Evolutionary conservation across 2,329 filamentous ascomycete species (phyloP).

Genomic region (Fusarium tupiense): DNA sequence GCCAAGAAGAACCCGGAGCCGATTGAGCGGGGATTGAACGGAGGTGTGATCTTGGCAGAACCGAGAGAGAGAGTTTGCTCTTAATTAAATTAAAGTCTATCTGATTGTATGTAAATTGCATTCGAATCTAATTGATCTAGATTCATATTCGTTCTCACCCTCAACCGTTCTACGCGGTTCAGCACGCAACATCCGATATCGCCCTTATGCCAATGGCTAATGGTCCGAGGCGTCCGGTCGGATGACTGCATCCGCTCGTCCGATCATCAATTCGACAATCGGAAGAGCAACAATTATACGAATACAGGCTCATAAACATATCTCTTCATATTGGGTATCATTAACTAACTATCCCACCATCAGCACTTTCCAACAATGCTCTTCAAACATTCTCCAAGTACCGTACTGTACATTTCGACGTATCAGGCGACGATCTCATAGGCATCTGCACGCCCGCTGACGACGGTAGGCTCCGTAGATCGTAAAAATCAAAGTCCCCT

Average conservation of each 20-base stretch:
- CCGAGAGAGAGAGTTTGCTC: not conserved
- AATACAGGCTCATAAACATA: not conserved
- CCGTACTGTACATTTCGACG: constrained; percentile 5
- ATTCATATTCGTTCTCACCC: too few species aligned
- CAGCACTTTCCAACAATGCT: accelerated
- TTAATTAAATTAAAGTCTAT: not conserved
- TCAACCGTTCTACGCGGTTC: too few species aligned
- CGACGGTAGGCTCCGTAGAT: constrained; percentile 25
- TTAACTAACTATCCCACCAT: not conserved
- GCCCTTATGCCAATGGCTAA: not conserved
- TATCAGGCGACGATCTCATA: not conserved
- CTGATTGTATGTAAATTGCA: not conserved
- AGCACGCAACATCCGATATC: not conserved
- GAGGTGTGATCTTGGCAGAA: not conserved
- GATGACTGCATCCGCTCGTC: not conserved
- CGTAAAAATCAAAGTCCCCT: constrained; percentile 24
- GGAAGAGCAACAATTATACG: not conserved
- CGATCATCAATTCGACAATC: not conserved
- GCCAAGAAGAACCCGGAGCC: not conserved
- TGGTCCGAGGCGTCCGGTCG: not conserved
- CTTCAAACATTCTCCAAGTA: constrained; percentile 6
- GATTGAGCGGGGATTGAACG: not conserved
- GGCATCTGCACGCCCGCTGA: not conserved
- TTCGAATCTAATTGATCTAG: not conserved
- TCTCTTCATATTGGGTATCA: constrained; percentile 6